Evolutionary conservation across 805 yeast genomes (phyloP), one percentile per base, ranked within the genome.

Genomic region (Candida vaughaniae): DNA sequence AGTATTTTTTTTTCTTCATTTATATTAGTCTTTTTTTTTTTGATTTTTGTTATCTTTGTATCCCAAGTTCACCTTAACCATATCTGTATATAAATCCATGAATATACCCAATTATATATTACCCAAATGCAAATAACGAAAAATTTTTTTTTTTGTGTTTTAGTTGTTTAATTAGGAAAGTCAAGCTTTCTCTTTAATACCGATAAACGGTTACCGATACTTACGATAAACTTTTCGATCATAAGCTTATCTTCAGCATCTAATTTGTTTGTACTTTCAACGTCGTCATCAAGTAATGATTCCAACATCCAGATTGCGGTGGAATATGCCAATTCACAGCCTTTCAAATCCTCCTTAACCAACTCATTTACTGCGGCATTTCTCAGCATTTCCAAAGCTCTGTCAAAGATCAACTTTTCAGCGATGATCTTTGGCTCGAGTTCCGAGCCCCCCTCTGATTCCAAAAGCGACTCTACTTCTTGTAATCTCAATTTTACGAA

Each of bases 281-380:
- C 25, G 16, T 67, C 68, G 12, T 62, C 69, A 41, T 84, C 91
- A 36, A 89, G 60, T 18, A 91, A 66, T 1, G 96, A 88, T 55
- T 88, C 95, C 52, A 91, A 67, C 96, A 91, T 88, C 97, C 97
- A 91, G 35, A 91, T 77, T 0, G 96, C 82, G 0, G 96, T 87
- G 3, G 95, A 86, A 57, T 91, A 91, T 6, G 91, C 85, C 41
- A 85, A 62, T 60, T 90, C 96, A 61, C 97, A 90, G 5, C 84
- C 85, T 14, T 69, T 66, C 34, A 85, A 57, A 52, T 83, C 89
- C 38, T 78, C 83, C 30, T 85, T 85, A 27, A 74, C 77, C 50
- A 89, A 69, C 62, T 91, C 99, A 55, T 83, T 80, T 38, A 85
- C 82, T 0, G 98, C 98, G 1, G 98, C 96, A 33, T 79, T 80